Evolutionary conservation across 2,329 filamentous ascomycete species (phyloP).

Genomic region (Epichloe gansuensis): DNA sequence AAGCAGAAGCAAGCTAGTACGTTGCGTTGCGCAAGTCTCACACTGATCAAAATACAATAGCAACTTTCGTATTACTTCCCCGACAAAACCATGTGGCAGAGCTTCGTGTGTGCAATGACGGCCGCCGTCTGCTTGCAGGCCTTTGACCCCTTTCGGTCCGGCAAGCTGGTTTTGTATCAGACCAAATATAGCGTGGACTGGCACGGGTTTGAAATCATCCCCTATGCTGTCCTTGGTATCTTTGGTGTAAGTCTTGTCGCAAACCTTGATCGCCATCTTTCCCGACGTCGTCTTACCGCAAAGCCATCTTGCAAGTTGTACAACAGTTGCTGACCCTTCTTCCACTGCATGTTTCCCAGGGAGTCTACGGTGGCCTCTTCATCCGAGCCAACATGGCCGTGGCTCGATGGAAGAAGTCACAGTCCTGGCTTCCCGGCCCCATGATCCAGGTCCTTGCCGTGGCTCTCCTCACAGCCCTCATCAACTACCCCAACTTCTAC

Average conservation of each 20-base stretch:
- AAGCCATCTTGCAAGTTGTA: neutral
- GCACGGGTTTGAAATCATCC: conserved; percentile 89
- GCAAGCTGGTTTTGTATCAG: conserved; percentile 91
- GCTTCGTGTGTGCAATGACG: conserved; percentile 98
- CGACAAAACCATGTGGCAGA: conserved; percentile 99
- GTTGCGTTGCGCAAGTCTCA: neutral
- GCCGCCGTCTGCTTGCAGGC: conserved; percentile 87
- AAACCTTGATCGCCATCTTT: neutral
- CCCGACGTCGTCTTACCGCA: neutral
- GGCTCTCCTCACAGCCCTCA: conserved; percentile 67
- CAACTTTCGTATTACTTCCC: conserved; percentile 96
- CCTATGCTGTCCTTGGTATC: conserved; percentile 76
- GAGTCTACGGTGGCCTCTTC: conserved; percentile 89
- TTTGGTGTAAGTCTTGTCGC: conserved; percentile 44
- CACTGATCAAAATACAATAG: conserved; percentile 23
- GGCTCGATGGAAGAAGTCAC: conserved; percentile 64
- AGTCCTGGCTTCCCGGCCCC: conserved; percentile 55
- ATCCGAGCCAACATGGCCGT: conserved; percentile 89
- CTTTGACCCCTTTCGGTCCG: conserved; percentile 86
- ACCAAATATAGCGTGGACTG: conserved; percentile 85
- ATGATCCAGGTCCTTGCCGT: conserved; percentile 70
- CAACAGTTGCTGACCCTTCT: neutral
- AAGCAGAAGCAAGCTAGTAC: neutral
- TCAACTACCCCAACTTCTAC: conserved; percentile 94
- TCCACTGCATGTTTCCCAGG: conserved; percentile 64